Conservation (phyloP, 1,139 yeast genomes). For the Candida frijolesensis region DNA sequence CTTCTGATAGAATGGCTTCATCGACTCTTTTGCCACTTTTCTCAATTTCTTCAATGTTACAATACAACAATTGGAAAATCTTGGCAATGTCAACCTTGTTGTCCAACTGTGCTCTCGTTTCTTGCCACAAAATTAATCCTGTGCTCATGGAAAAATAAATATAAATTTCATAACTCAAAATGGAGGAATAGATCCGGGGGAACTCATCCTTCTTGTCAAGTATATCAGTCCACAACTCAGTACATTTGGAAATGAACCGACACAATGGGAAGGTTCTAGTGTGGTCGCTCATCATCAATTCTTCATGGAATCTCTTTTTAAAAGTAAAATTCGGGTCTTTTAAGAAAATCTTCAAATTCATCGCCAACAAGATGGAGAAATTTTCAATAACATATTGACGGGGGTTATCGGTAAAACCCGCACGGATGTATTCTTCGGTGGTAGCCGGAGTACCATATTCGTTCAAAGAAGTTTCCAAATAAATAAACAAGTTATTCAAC, state of each 20-base stretch:
- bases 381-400: constrained; percentile 43
- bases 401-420: constrained; percentile 52
- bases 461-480: constrained; percentile 44
- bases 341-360: constrained; percentile 55
- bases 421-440: constrained; percentile 46
- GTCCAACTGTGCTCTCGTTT: constrained; percentile 56
- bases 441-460: constrained; percentile 50
- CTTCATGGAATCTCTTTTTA: constrained; percentile 61
- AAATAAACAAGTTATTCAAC: constrained; percentile 43
- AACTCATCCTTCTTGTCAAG: constrained; percentile 37
- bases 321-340: constrained; percentile 59
- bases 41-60: constrained; percentile 35
- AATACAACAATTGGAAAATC: constrained; percentile 42
- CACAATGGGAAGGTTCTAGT: constrained; percentile 46
- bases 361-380: constrained; percentile 44
- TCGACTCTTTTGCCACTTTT: constrained; percentile 33
- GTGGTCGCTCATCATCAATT: constrained; percentile 52
- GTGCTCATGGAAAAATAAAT: constrained; percentile 58
- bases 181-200: constrained; percentile 44
- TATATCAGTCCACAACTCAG: constrained; percentile 41
- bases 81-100: constrained; percentile 50
- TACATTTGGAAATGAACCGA: constrained; percentile 37
- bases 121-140: constrained; percentile 68
- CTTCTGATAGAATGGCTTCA: constrained; percentile 45
- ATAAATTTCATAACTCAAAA: constrained; percentile 58